Conservation (phyloP, 2,329 filamentous ascomycete genomes). For the Fusarium sp. region DNA sequence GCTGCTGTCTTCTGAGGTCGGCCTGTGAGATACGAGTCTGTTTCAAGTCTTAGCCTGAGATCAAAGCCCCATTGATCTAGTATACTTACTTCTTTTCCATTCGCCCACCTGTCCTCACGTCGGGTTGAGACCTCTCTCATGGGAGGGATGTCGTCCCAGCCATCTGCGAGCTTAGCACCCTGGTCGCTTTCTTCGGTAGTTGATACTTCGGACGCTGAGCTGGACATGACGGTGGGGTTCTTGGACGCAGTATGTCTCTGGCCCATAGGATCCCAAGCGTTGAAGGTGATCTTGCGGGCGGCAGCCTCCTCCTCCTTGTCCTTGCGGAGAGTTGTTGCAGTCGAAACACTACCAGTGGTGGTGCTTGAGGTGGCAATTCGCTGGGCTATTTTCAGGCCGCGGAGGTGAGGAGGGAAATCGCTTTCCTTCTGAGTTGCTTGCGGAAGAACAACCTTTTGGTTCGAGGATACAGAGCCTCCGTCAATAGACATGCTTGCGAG, state of each 20-base stretch:
- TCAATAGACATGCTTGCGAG: neutral
- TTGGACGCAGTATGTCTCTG: slow-evolving; percentile 35
- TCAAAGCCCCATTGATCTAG: no score
- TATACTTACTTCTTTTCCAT: slow-evolving; percentile 30
- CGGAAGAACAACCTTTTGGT: neutral
- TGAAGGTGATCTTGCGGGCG: slow-evolving; percentile 31
- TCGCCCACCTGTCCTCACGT: slow-evolving; percentile 38
- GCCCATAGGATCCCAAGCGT: slow-evolving; percentile 46
- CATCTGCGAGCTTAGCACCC: slow-evolving; percentile 20
- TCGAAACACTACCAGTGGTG: slow-evolving; percentile 39
- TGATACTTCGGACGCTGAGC: slow-evolving; percentile 14
- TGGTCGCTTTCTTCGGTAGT: neutral
- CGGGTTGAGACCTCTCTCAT: neutral
- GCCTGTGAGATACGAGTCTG: slow-evolving; percentile 30
- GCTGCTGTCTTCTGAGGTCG: slow-evolving; percentile 23
- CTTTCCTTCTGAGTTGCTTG: neutral
- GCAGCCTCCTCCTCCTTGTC: neutral
- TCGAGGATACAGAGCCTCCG: neutral
- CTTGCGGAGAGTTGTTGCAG: slow-evolving; percentile 43
- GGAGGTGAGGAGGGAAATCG: slow-evolving; percentile 16
- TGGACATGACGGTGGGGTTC: slow-evolving; percentile 35
- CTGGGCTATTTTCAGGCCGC: neutral
- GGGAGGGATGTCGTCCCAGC: slow-evolving; percentile 7
- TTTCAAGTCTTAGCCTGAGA: neutral
- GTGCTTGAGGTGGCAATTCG: neutral